These are phyloP conservation scores for Coniochaeta sp. DNA, from an alignment of 2,329 filamentous ascomycete species.

Conservation along the genomic window DNA sequence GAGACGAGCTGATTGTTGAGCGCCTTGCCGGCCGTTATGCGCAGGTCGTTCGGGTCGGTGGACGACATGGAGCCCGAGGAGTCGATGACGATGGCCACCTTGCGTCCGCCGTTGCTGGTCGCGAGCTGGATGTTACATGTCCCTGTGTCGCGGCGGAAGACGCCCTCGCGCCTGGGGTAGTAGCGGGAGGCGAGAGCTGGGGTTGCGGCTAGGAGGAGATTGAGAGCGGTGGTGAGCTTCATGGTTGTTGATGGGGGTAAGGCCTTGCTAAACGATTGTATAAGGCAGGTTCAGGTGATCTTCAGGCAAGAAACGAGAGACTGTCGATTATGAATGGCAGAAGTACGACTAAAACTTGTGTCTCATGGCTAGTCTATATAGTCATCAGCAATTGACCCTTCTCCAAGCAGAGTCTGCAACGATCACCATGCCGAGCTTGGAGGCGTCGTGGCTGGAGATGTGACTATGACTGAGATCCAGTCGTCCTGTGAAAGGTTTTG, in stretches of 20 bases:
- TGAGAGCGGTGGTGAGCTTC: neutral
- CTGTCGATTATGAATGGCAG: neutral
- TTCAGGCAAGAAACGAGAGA: neutral
- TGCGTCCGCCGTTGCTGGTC: slow-evolving; percentile 7
- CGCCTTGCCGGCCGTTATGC: slow-evolving; percentile 9
- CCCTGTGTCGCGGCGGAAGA: slow-evolving; percentile 4
- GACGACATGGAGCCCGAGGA: slow-evolving; percentile 12
- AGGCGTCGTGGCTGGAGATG: neutral
- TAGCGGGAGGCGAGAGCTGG: neutral
- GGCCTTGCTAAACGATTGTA: neutral
- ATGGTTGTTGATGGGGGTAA: neutral
- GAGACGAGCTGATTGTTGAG: slow-evolving; percentile 9
- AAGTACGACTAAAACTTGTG: neutral
- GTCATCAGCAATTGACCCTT: neutral
- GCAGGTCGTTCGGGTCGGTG: slow-evolving; percentile 10
- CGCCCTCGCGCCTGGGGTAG: neutral
- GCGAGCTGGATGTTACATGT: slow-evolving; percentile 9
- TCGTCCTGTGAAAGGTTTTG: neutral
- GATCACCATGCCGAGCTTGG: neutral
- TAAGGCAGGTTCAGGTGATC: neutral
- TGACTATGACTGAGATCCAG: neutral
- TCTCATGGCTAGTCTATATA: neutral
- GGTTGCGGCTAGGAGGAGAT: neutral
- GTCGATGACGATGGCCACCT: slow-evolving; percentile 12
- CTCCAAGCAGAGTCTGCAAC: neutral